Evolutionary conservation across 108 stramenopile genomes (phyloP), one percentile per base, ranked within the genome.

Genomic region (Cyclostephanos tholiformis): DNA sequence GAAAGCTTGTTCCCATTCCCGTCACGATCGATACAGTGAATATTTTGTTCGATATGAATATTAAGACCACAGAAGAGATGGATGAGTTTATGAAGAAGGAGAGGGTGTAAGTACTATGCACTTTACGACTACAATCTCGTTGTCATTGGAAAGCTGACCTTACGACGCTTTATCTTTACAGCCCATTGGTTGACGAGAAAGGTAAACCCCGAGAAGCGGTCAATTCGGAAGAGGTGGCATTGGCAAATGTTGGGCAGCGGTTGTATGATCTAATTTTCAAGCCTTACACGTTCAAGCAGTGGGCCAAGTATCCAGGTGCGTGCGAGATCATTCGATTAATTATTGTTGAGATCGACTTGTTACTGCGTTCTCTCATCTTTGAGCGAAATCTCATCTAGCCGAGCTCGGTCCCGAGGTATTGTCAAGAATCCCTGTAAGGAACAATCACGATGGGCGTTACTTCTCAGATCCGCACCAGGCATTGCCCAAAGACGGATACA

Each of bases 1-100:
- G 85, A 43, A 85, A 89, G 64, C 67, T 84, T 66, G 88, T 92
- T 7, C 89, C 91, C 35, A 90, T 94, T 66, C 93, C 93, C 14
- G 91, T 91, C 27, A 95, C 89, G 59, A 92, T 92, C 41, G 85
- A 89, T 48, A 95, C 93, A 19, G 93, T 95, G 27, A 95, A 95
- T 78, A 52, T 65, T 19, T 79, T 95, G 57, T 91, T 95, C 60
- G 87, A 78, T 38, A 55, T 86, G 36, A 75, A 85, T 26, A 89
- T 92, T 50, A 23, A 57, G n/a, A 82, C 19, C 39, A 67, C 72
- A 20, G 69, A 84, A 64, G 88, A 91, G 72, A 94, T 94, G 93
- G 83, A 91, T 48, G 62, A 77, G 52, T 94, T 89, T 88, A 61
- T 91, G 55, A 53, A 79, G 39, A 55, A 84, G 26, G 88, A 89